Evolutionary conservation across 2,329 filamentous ascomycete species (phyloP).

Genomic region (Aureobasidium mangrovei): DNA sequence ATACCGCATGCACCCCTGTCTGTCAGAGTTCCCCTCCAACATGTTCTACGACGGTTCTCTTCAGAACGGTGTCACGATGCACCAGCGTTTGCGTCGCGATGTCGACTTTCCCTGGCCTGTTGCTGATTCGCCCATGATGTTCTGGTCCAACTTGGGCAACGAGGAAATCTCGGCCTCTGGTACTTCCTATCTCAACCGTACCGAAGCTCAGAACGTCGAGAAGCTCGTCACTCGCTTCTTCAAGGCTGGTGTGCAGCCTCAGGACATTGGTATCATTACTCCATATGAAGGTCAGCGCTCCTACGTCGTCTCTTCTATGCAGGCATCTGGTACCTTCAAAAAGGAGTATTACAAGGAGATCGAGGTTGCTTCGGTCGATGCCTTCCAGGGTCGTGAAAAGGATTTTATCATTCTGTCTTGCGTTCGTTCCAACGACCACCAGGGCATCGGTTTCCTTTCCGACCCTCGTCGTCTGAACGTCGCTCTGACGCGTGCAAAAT

Average conservation of each 20-base stretch:
- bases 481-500: conserved; percentile 92
- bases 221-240: conserved; percentile 98
- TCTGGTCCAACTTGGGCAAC: conserved; percentile 96
- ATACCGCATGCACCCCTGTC: conserved; percentile 97
- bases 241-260: conserved; percentile 92
- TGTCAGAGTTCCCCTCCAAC: conserved; percentile 96
- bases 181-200: conserved; percentile 95
- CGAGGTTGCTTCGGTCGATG: conserved; percentile 95
- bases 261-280: conserved; percentile 93
- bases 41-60: conserved; percentile 99
- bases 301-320: conserved; percentile 99
- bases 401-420: conserved; percentile 98
- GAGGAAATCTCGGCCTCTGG: conserved; percentile 97
- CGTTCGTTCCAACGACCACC: conserved; percentile 96
- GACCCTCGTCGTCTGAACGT: conserved; percentile 97
- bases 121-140: conserved; percentile 95
- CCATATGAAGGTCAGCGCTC: conserved; percentile 97
- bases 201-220: conserved; percentile 93
- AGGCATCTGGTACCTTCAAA: conserved; percentile 92
- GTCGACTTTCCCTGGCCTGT: conserved; percentile 99
- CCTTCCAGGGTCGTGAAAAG: conserved; percentile 97
- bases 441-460: conserved; percentile 97
- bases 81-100: conserved; percentile 79
- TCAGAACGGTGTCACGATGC: conserved; percentile 89
- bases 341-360: conserved; percentile 99